Base-by-base conservation (phyloP, 441 rosid genomes). In the Geranium incanum region DNA sequence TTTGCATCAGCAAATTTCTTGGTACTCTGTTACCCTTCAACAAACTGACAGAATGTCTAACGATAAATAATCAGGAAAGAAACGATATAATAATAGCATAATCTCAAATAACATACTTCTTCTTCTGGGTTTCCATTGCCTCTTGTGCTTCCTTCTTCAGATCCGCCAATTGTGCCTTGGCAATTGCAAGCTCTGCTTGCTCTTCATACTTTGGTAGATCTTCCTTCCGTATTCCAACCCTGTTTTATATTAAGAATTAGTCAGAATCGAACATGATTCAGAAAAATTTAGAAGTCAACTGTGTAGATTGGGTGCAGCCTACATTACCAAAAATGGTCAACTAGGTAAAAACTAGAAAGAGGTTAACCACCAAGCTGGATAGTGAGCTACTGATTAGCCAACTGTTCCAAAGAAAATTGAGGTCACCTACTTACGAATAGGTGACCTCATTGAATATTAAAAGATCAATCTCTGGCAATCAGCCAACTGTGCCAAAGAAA, bases 141-240 rank as follows among this genome's bases (percentile, higher is more conserved):
- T 95, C 98, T 21, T 85, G 52, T 48, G 96, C 96, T 67, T 91
- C 93, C 75, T 92, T 89, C 86, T 91, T 91, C 78, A 91, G 84
- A 70, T 95, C 97, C 80, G 83, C 95, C 78, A 95, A 68, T 71
- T 93, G 95, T 67, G 96, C 97, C 77, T 93, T 89, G 37, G 99
- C 88, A 57, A 93, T 84, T 86, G 87, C 89, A 50, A 81, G 85
- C 74, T 95, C 99, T 74, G 90, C 68, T 57, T 86, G 75, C 68
- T 89, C 96, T 80, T 89, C 98, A 68, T 91, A 91, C 78, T 93
- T 95, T 0, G 99, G 96, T 23, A 95, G 91, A 77, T 93, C 95
- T 84, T 88, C 96, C 83, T 77, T 88, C 57, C 74, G 81, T 21
- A 95, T 84, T 62, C 98, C 98, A 77, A 93, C 93, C 88, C 98